Evolutionary conservation across 2,329 filamentous ascomycete genomes (phyloP), one percentile per base, ranked within the genome.

Genomic region (Exophiala oligosperma): DNA sequence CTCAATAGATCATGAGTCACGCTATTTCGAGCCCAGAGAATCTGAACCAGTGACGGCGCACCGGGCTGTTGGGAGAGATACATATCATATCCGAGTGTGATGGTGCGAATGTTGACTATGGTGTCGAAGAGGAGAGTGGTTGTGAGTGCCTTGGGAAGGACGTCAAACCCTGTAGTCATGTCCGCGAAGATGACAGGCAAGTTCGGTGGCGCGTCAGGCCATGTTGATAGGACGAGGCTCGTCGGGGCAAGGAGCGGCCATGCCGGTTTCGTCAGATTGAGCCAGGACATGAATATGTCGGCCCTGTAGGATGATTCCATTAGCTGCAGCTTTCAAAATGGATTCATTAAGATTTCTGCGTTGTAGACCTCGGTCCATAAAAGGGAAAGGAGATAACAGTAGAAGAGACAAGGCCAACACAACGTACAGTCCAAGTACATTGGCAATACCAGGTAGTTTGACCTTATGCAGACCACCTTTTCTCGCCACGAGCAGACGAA

Each of bases 51-150:
- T n/a, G 48, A 43, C 9, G 54, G 46, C 12, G 54, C 54, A 29
- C 14, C 14, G 14, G 47, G 47, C 4, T 41, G 37, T n/a, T 40
- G 38, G 8, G 35, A 40, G 11, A 50, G 35, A 26, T 56, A 56
- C 37, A 41, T 47, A n/a, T 56, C 54, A 23, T 56, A 56, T 37
- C 46, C 54, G 24, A 56, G 23, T 2, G 54, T 56, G 24, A 56
- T 38, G 14, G 21, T n/a, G 12, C 48, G 35, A 7, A 56, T 23
- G 24, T 26, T 29, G 35, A 41, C 24, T 3, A 49, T 29, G n/a
- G 28, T 17, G 7, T 38, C 24, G n/a, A 28, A 37, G n/a, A 56
- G 35, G 7, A 23, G 29, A 14, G n/a, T 37, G 8, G 38, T 32
- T 5, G n/a, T 49, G 24, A 48, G 35, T 8, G 46, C 9, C n/a